A percentile compares a stretch with the other conserved stretches of the same genome.
These are phyloP conservation scores for Saccharomyces uvarum DNA, from an alignment of 1,139 yeast species.

Conservation along the genomic window DNA sequence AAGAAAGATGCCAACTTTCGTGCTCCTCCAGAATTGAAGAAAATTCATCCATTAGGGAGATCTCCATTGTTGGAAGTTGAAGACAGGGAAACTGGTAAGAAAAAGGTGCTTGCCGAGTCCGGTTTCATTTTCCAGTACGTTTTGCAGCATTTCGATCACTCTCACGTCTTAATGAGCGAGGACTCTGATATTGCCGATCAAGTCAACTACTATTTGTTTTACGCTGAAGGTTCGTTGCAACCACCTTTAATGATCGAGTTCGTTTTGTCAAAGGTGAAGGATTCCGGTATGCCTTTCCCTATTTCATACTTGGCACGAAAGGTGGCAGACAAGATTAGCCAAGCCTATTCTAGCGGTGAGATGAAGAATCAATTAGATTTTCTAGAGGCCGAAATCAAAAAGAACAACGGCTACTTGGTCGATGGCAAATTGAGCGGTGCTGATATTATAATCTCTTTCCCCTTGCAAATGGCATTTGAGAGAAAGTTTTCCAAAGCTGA, in stretches of 20 bases:
- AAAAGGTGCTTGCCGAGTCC: conserved; percentile 38
- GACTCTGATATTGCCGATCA: conserved; percentile 34
- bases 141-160: conserved; percentile 37
- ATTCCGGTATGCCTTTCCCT: conserved; percentile 42
- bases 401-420: conserved; percentile 44
- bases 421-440: conserved; percentile 53
- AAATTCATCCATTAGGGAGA: conserved; percentile 52
- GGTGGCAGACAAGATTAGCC: conserved; percentile 40
- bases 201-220: conserved; percentile 48
- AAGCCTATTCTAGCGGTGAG: conserved; percentile 40
- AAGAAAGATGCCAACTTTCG: conserved; percentile 38
- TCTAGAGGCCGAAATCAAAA: conserved; percentile 37
- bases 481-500: conserved; percentile 13
- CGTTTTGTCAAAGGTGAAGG: conserved; percentile 37
- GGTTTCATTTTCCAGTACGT: conserved; percentile 44
- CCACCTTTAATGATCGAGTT: conserved; percentile 41
- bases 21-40: conserved; percentile 40
- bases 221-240: conserved; percentile 51
- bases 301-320: conserved; percentile 36
- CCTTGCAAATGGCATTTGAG: conserved; percentile 25
- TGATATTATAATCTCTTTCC: conserved; percentile 47
- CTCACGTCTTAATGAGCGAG: conserved; percentile 29
- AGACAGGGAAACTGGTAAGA: conserved; percentile 34
- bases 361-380: conserved; percentile 38
- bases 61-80: conserved; percentile 49